These are phyloP conservation scores for Coemansia sp. DNA, from an alignment of 192 early-diverging fungal genomes.

Conservation along the genomic window DNA sequence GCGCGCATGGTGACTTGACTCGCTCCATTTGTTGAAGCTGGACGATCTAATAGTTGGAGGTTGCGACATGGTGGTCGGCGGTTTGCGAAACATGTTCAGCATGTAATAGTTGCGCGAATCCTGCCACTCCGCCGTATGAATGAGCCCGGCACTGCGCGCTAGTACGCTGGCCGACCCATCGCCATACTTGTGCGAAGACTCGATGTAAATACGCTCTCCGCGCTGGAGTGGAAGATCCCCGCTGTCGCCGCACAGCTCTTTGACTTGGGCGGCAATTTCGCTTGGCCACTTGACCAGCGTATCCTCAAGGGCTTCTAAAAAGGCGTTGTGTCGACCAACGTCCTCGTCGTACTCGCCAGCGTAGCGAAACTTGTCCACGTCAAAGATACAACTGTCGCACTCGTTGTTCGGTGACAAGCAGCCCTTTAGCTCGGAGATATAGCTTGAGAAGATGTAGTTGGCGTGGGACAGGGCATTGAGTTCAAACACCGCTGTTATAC, in stretches of 20 bases:
- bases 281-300: conserved; percentile 53
- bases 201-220: conserved; percentile 85
- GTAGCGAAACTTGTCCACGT: conserved; percentile 67
- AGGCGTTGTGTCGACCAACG: conserved; percentile 77
- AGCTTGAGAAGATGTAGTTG: conserved; percentile 64
- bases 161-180: conserved; percentile 56
- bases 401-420: neutral
- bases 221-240: conserved; percentile 54
- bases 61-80: conserved; percentile 19
- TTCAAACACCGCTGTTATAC: conserved; percentile 76
- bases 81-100: conserved; percentile 59
- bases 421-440: conserved; percentile 4
- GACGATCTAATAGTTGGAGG: neutral
- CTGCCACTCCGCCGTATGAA: conserved; percentile 54
- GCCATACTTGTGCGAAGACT: conserved; percentile 86
- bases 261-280: conserved; percentile 11
- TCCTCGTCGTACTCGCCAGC: conserved; percentile 69
- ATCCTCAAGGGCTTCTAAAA: conserved; percentile 62
- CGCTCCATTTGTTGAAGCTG: conserved; percentile 23
- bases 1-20: neutral
- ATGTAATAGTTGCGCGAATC: conserved; percentile 57
- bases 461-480: conserved; percentile 81
- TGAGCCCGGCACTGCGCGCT: conserved; percentile 50
- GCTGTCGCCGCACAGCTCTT: conserved; percentile 14
- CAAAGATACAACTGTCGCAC: conserved; percentile 44